These are phyloP conservation scores for Ogataea salicorniae DNA, from an alignment of 805 yeast species.

Conservation along the genomic window DNA sequence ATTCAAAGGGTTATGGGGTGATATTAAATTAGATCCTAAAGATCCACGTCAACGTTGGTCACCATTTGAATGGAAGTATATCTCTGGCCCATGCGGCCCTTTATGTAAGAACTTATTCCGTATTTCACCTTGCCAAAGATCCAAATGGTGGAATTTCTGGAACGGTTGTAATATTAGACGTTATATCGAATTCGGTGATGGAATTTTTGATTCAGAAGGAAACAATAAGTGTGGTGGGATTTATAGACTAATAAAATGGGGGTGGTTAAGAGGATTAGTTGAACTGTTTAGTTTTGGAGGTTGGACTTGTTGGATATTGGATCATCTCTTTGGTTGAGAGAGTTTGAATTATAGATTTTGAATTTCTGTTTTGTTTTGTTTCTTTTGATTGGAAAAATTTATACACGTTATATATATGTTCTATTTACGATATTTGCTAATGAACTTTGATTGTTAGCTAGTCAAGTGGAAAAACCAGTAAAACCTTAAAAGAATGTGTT, in stretches of 20 bases:
- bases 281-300: constrained; percentile 41
- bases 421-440: too few species aligned
- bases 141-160: constrained; percentile 92
- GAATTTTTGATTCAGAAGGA: constrained; percentile 76
- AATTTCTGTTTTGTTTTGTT: not conserved
- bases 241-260: constrained; percentile 21
- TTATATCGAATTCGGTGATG: constrained; percentile 75
- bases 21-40: constrained; percentile 52
- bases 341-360: not conserved
- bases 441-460: too few species aligned
- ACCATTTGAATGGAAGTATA: constrained; percentile 83
- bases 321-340: constrained; percentile 17
- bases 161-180: constrained; percentile 75
- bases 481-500: too few species aligned
- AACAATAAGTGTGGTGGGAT: constrained; percentile 64
- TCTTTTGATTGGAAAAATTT: not conserved
- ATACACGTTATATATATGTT: not conserved
- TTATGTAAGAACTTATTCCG: constrained; percentile 69
- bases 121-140: constrained; percentile 68
- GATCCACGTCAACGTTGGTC: constrained; percentile 86
- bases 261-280: constrained; percentile 26
- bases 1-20: constrained; percentile 89
- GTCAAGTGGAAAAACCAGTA: too few species aligned
- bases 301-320: constrained; percentile 39
- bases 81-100: constrained; percentile 94